Evolutionary conservation across 78 protist species (phyloP).

Genomic region (Dictyostelium intermedium): DNA sequence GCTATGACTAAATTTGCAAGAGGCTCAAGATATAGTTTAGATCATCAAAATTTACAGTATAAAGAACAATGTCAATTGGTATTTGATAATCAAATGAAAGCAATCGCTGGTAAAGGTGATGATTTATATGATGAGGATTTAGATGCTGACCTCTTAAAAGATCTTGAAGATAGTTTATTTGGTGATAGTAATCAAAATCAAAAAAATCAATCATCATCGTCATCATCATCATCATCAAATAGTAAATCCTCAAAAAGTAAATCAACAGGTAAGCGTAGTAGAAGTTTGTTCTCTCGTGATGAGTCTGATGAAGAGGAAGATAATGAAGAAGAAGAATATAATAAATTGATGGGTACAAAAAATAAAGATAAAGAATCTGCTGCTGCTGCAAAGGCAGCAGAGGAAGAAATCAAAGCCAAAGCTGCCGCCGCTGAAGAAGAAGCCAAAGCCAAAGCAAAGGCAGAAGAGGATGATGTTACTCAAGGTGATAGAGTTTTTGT

Average conservation of each 20-base stretch:
- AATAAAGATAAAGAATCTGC: background rate
- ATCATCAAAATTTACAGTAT: conserved; percentile 80
- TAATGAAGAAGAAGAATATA: conserved; percentile 49
- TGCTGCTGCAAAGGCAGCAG: background rate
- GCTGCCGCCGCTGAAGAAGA: background rate
- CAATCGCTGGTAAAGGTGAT: conserved; percentile 31
- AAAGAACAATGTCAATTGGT: conserved; percentile 77
- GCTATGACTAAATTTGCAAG: conserved; percentile 80
- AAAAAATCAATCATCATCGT: background rate
- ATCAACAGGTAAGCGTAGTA: background rate
- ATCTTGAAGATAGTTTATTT: conserved; percentile 38
- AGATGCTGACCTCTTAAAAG: conserved; percentile 52
- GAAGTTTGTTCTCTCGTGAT: conserved; percentile 32
- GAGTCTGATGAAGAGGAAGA: conserved; percentile 38
- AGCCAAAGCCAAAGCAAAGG: background rate
- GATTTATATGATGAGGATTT: conserved; percentile 45
- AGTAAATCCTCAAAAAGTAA: background rate
- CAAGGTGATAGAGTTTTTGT: conserved; percentile 34
- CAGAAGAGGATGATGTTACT: conserved; percentile 3
- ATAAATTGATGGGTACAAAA: background rate
- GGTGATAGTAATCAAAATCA: background rate
- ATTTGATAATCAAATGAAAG: conserved; percentile 70
- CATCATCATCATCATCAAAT: background rate
- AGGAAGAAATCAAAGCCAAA: background rate
- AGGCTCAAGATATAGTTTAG: conserved; percentile 65